Conservation (phyloP, 495 filamentous ascomycete genomes). For the Annulohypoxylon moriforme region DNA sequence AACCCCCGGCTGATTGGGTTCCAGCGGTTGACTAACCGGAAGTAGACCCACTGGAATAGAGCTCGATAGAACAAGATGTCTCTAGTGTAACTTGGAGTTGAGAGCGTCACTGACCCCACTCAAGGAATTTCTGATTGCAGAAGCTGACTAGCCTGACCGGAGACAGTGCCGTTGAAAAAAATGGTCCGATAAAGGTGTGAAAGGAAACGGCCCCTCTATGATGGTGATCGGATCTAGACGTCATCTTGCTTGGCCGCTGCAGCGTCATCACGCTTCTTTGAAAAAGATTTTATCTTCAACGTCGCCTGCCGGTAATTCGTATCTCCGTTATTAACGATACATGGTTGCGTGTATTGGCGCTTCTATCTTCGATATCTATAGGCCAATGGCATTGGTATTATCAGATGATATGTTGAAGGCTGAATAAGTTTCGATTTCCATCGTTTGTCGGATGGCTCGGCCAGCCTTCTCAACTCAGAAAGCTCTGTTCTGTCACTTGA, state of each 20-base stretch:
- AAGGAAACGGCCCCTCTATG: neutral
- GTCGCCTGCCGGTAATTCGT: constrained; percentile 9
- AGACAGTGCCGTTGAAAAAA: neutral
- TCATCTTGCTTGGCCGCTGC: constrained; percentile 35
- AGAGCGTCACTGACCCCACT: constrained; percentile 33
- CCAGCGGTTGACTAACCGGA: constrained; percentile 6
- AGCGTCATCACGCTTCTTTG: constrained; percentile 22
- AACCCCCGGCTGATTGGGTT: constrained; percentile 30
- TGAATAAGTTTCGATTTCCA: constrained; percentile 12
- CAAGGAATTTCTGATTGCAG: constrained; percentile 28
- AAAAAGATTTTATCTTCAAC: constrained; percentile 10
- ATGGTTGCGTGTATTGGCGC: constrained; percentile 8
- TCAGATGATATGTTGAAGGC: constrained; percentile 4
- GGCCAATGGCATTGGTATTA: constrained; percentile 9
- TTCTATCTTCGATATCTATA: neutral
- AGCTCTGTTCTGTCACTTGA: constrained; percentile 32
- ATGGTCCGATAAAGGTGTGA: constrained; percentile 26
- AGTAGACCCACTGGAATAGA: constrained; percentile 30
- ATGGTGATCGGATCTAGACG: constrained; percentile 31
- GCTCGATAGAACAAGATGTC: constrained; percentile 13
- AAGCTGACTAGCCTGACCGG: constrained; percentile 28
- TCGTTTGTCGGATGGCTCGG: constrained; percentile 21
- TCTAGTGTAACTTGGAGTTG: constrained; percentile 20
- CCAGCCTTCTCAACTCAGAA: constrained; percentile 8
- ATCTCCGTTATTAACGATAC: constrained; percentile 9